phyloP scores from a whole-genome alignment of 306 rosid genomes.

The Dalbergia cultrata region DNA sequence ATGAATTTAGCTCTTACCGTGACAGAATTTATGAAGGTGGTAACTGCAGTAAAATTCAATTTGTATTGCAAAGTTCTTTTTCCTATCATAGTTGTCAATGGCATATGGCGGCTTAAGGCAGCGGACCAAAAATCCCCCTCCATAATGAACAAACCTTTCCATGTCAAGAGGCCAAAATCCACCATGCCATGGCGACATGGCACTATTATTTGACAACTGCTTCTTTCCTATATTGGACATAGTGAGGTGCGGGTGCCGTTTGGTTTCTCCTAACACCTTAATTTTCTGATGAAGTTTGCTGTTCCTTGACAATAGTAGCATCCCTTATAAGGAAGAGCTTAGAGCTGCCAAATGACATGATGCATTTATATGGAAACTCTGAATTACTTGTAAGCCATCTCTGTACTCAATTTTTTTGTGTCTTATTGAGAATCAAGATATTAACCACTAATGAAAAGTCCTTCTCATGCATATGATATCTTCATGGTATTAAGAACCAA shows the following conservation, averaged over 20 bases:
- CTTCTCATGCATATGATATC: not conserved
- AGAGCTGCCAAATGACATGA: not conserved
- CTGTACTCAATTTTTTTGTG: not conserved
- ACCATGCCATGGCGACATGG: too few species aligned
- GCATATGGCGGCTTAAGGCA: too few species aligned
- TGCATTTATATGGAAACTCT: not conserved
- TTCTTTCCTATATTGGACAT: not conserved
- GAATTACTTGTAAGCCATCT: not conserved
- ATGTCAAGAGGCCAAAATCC: too few species aligned
- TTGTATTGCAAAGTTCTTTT: conserved; percentile 35
- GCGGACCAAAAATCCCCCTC: too few species aligned
- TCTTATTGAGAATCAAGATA: conserved; percentile 20
- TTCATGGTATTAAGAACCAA: too few species aligned
- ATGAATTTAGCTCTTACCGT: not conserved
- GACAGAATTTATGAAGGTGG: conserved; percentile 30
- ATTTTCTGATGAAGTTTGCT: not conserved
- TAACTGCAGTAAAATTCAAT: conserved; percentile 34
- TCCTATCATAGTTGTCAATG: too few species aligned
- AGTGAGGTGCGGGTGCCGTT: conserved; percentile 41
- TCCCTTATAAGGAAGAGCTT: not conserved
- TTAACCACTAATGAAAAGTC: not conserved
- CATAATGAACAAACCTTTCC: too few species aligned
- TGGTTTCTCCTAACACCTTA: conserved; percentile 18
- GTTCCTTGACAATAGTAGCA: not conserved
- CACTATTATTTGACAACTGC: too few species aligned